These are phyloP conservation scores for Penicillium angulare DNA, from an alignment of 495 filamentous ascomycete genomes.

Conservation along the genomic window DNA sequence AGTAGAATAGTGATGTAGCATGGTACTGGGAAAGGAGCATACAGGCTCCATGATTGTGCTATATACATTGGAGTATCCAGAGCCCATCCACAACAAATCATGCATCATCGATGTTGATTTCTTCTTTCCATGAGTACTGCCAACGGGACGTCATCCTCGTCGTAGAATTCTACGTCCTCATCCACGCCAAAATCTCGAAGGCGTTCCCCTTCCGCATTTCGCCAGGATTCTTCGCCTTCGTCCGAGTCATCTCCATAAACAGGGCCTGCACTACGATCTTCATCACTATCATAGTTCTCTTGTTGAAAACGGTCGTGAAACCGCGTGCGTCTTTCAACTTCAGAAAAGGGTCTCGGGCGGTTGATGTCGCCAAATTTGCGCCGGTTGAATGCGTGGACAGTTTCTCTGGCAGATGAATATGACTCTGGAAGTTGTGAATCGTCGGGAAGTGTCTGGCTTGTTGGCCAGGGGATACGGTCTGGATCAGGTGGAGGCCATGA, in stretches of 20 bases:
- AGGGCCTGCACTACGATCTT: conserved; percentile 22
- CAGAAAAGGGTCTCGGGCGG: conserved; percentile 27
- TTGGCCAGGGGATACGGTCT: conserved; percentile 64
- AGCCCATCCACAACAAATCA: too few species aligned
- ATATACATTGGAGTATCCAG: too few species aligned
- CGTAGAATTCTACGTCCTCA: conserved; percentile 74
- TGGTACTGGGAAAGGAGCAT: too few species aligned
- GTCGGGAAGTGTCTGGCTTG: conserved; percentile 21
- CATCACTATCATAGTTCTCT: conserved; percentile 37
- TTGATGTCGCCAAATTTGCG: conserved; percentile 56
- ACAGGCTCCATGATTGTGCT: too few species aligned
- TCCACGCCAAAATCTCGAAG: conserved; percentile 90
- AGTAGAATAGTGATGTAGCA: too few species aligned
- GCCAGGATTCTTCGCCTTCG: conserved; percentile 68
- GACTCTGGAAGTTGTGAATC: conserved; percentile 32
- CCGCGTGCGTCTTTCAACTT: conserved; percentile 45
- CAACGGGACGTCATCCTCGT: conserved; percentile 79
- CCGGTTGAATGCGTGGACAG: conserved; percentile 54
- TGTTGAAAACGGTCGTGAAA: conserved; percentile 48
- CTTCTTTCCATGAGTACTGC: conserved; percentile 39
- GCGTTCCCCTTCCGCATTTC: conserved; percentile 79
- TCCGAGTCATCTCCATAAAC: conserved; percentile 31
- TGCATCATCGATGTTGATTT: conserved; percentile 8
- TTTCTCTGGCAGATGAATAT: conserved; percentile 40
- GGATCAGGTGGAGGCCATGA: conserved; percentile 92